Base-by-base conservation (phyloP, 2,329 filamentous ascomycete species). In the Aureobasidium sp. region DNA sequence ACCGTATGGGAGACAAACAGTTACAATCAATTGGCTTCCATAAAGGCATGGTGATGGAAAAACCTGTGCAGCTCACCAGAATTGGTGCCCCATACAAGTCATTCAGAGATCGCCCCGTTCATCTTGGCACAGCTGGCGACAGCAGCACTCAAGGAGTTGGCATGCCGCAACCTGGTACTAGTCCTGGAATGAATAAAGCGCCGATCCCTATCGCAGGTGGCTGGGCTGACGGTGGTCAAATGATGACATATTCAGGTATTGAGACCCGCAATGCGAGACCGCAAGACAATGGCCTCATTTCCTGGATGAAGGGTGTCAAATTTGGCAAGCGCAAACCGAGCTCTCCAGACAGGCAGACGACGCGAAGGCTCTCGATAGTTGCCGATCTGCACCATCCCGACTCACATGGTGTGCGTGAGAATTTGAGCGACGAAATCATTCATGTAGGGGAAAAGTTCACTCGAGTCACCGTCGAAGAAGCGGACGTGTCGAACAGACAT, bases 41-140 rank as follows among this genome's bases (percentile, higher is more conserved):
- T 40, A 88, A 84, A 64, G 88, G 87, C 4, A 77, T 75, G 48
- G 76, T 77, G 3, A 79, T 84, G 17, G 77, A 77, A 6, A 81
- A 81, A 34, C 84, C 80, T 49, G 16, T 39, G 27, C 27, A 41
- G 16, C 72, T 90, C 37, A 95, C 90, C 11, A 81, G 90, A n/a
- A 84, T 84, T 66, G 90, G 90, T 10, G 89, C 90, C 5, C 73
- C 78, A 2, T 96, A 96, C 72, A 88, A 86, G 66, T 91, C 88
- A 0, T 96, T 91, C 63, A 83, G 88, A 40, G 83, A 89, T 35
- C 76, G 38, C 11, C 41, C 32, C 14, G 10, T 35, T 5, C 32
- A 41, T 17, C 32, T 24, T 7, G 24, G 12, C 7, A 38, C 34
- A 19, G 11, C 25, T 14, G 51, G 25, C 11, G 37, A 51, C 7